phyloP scores from a whole-genome alignment of 2,329 filamentous ascomycete species.

The Talaromyces sp. region DNA sequence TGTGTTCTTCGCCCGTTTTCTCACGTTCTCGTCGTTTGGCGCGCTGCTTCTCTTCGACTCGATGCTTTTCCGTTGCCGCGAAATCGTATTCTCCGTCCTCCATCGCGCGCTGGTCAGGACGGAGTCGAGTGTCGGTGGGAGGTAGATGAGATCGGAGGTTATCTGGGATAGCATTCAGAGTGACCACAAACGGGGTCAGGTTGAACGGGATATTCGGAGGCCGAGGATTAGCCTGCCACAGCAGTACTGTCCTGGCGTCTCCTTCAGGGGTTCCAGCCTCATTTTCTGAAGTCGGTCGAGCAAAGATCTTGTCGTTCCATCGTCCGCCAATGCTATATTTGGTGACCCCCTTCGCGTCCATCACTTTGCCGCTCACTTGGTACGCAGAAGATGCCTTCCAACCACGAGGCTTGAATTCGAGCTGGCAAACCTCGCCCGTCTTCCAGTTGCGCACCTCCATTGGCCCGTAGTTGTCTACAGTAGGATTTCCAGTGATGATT shows the following conservation, averaged over 20 bases:
- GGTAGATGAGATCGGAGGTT: slow-evolving; percentile 69
- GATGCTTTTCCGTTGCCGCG: slow-evolving; percentile 87
- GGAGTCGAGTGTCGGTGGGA: slow-evolving; percentile 86
- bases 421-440: slow-evolving; percentile 79
- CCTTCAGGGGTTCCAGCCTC: slow-evolving; percentile 61
- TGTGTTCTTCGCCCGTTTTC: slow-evolving; percentile 71
- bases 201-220: slow-evolving; percentile 91
- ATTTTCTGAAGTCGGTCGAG: slow-evolving; percentile 83
- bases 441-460: slow-evolving; percentile 99
- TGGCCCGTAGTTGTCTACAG: slow-evolving; percentile 93
- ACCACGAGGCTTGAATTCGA: slow-evolving; percentile 92
- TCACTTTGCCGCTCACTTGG: slow-evolving; percentile 78
- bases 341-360: slow-evolving; percentile 71
- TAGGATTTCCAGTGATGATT: slow-evolving; percentile 93
- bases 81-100: slow-evolving; percentile 96
- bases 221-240: slow-evolving; percentile 84
- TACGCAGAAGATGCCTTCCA: slow-evolving; percentile 94
- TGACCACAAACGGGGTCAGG: slow-evolving; percentile 90
- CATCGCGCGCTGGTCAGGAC: slow-evolving; percentile 95
- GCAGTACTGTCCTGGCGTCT: slow-evolving; percentile 70
- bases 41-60: slow-evolving; percentile 87
- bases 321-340: slow-evolving; percentile 86
- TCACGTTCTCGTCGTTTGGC: slow-evolving; percentile 68
- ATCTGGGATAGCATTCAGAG: slow-evolving; percentile 88
- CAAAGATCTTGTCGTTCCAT: slow-evolving; percentile 97